Evolutionary conservation across 148 eudicot species (phyloP).

Genomic region (Chenopodium suecicum): DNA sequence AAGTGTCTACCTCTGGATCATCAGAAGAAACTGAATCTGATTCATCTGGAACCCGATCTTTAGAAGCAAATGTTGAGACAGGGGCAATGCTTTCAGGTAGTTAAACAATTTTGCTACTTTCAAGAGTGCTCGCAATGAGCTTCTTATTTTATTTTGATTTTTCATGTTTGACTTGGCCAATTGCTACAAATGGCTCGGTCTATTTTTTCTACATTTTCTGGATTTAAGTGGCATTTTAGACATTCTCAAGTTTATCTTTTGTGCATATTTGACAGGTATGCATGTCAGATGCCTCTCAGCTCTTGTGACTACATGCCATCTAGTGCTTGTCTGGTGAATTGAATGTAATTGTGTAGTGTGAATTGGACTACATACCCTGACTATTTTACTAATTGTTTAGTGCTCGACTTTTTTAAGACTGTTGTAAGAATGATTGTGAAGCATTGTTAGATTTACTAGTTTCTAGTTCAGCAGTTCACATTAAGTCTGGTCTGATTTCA

Average conservation of each 20-base stretch:
- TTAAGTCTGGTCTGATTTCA: neutral
- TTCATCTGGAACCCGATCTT: constrained; percentile 66
- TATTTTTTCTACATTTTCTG: neutral
- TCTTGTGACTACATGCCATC: neutral
- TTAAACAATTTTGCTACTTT: neutral
- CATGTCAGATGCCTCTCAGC: neutral
- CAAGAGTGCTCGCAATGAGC: neutral
- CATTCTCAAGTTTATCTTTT: neutral
- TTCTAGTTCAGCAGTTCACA: neutral
- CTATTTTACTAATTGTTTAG: no score
- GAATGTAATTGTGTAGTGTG: neutral
- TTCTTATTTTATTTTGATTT: neutral
- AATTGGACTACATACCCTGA: neutral
- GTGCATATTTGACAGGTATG: neutral
- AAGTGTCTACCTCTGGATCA: constrained; percentile 56
- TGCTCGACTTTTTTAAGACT: no score
- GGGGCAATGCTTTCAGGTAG: constrained; percentile 61
- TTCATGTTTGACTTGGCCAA: neutral
- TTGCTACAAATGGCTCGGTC: neutral
- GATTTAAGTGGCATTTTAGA: neutral
- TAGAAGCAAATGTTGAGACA: constrained; percentile 47
- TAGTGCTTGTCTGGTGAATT: neutral
- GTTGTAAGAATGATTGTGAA: no score
- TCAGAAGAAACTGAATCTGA: constrained; percentile 81
- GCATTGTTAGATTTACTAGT: no score